phyloP scores from a whole-genome alignment of 768 basidiomycete genomes.

The Amanita rubescens region DNA sequence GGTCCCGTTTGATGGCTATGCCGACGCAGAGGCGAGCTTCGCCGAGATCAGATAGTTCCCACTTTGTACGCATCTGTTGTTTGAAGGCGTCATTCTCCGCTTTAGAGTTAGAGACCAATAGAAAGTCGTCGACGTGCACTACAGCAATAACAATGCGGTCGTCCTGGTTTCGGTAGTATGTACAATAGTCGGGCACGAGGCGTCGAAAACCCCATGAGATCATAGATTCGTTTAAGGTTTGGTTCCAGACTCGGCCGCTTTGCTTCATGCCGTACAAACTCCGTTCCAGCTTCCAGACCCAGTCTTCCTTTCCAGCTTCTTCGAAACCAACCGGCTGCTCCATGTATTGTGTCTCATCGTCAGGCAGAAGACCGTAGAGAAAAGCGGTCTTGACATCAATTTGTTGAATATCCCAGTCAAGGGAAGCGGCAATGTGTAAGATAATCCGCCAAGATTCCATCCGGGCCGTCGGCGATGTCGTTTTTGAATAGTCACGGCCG shows the following conservation, averaged over 20 bases:
- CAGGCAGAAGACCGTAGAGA: conserved; percentile 23
- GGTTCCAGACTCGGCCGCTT: conserved; percentile 27
- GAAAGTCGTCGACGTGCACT: conserved; percentile 26
- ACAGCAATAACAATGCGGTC: conserved; percentile 18
- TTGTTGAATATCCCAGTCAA: conserved; percentile 28
- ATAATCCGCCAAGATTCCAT: conserved; percentile 13
- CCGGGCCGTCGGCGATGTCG: no score
- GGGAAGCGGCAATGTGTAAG: conserved; percentile 24
- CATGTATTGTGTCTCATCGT: conserved; percentile 26
- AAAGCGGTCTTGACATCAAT: conserved; percentile 35
- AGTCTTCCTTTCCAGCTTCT: conserved; percentile 15
- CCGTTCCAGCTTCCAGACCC: conserved; percentile 18
- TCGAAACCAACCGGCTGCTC: conserved; percentile 26
- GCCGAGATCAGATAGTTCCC: conserved; percentile 28
- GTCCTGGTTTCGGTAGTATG: conserved; percentile 18
- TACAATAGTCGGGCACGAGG: conserved; percentile 9
- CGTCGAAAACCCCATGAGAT: not conserved
- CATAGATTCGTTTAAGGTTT: conserved; percentile 17
- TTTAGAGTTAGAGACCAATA: conserved; percentile 13
- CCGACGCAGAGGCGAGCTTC: conserved; percentile 25
- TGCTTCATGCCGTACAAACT: conserved; percentile 34
- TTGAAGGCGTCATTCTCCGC: conserved; percentile 17
- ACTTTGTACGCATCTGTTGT: conserved; percentile 17
- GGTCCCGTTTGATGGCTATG: conserved; percentile 26
- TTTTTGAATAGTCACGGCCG: no score